A percentile compares a stretch with the other conserved stretches of the same genome.
Evolutionary conservation across 1,139 yeast species (phyloP).

Genomic region (Saccharomycopsis hybrid): DNA sequence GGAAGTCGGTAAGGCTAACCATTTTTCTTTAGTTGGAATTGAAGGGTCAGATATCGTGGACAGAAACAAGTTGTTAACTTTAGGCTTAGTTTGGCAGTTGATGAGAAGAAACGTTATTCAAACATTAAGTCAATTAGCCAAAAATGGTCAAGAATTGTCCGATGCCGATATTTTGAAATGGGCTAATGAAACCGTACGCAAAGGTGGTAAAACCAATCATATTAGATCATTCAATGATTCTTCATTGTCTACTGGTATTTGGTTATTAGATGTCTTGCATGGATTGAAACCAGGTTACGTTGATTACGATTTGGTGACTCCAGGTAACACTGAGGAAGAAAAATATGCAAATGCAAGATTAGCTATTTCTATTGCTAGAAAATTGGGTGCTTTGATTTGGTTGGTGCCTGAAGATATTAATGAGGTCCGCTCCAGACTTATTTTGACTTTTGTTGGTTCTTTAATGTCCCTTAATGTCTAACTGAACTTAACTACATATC

Average conservation of each 20-base stretch:
- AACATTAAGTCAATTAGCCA: constrained; percentile 68
- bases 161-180: constrained; percentile 86
- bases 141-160: constrained; percentile 65
- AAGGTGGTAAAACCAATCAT: constrained; percentile 68
- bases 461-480: constrained; percentile 54
- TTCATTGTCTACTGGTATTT: constrained; percentile 67
- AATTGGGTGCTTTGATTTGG: constrained; percentile 96
- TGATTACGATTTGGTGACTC: constrained; percentile 83
- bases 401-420: constrained; percentile 96
- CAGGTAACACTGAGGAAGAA: constrained; percentile 76
- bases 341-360: constrained; percentile 89
- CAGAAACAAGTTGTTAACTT: constrained; percentile 81
- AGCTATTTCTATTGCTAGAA: constrained; percentile 97
- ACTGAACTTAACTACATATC: too few relatives aligned
- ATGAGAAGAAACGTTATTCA: constrained; percentile 93
- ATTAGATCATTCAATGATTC: constrained; percentile 84
- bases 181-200: constrained; percentile 81
- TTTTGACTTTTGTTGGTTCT: constrained; percentile 90
- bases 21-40: constrained; percentile 91
- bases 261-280: constrained; percentile 80
- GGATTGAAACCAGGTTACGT: constrained; percentile 97
- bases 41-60: constrained; percentile 98
- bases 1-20: constrained; percentile 87
- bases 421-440: constrained; percentile 90
- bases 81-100: constrained; percentile 98